Percentiles rank a stretch among this genome's conserved stretches.
phyloP scores from a whole-genome alignment of 2,329 filamentous ascomycete genomes.

The Truncatella angustata region DNA sequence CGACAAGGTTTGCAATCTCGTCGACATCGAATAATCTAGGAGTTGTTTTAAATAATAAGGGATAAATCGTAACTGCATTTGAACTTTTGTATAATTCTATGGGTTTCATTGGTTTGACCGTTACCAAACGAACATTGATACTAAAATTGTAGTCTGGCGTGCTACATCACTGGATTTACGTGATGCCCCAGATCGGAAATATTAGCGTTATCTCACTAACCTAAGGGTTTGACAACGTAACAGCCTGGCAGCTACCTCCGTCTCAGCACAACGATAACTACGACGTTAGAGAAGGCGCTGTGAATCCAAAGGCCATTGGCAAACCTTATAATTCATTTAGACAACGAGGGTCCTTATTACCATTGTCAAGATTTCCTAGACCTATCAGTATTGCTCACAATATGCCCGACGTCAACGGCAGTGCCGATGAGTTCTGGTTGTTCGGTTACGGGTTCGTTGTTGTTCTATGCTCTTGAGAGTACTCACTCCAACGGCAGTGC shows the following conservation, averaged over 20 bases:
- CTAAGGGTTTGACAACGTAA: background rate
- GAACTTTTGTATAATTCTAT: no score
- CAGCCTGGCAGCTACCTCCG: background rate
- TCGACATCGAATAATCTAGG: no score
- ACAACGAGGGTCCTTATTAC: no score
- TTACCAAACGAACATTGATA: background rate
- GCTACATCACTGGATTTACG: background rate
- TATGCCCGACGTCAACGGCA: slow-evolving; percentile 24
- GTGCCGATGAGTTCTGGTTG: slow-evolving; percentile 77
- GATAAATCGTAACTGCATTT: no score
- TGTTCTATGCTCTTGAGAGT: background rate
- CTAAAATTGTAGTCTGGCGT: background rate
- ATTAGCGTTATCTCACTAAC: background rate
- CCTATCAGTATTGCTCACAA: background rate
- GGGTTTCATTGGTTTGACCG: no score
- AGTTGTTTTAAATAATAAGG: no score
- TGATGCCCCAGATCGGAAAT: background rate
- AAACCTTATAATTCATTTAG: no score
- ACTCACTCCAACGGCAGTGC: background rate
- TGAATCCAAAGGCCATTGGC: no score
- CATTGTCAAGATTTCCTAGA: no score
- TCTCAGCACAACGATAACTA: background rate
- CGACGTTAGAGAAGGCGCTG: background rate
- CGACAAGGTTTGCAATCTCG: no score
- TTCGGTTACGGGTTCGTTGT: slow-evolving; percentile 86